Evolutionary conservation across 441 rosid genomes (phyloP).

Genomic region (Isatis lusitanica): DNA sequence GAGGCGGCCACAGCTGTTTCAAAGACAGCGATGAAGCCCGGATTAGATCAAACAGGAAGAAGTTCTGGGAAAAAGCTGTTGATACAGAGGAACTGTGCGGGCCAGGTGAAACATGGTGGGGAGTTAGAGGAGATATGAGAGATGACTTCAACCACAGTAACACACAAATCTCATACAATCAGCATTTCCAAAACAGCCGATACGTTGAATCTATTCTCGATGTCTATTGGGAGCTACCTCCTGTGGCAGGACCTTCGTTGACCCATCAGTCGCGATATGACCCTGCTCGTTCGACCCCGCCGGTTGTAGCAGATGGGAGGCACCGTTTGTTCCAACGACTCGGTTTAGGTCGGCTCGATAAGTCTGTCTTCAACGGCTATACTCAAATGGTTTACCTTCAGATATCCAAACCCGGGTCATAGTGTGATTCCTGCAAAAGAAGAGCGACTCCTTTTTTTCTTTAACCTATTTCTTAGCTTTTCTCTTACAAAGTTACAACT

Average conservation of each 20-base stretch:
- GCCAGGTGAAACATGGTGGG: constrained; percentile 91
- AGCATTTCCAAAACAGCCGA: constrained; percentile 81
- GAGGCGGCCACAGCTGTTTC: constrained; percentile 98
- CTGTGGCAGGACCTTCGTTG: constrained; percentile 88
- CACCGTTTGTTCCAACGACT: constrained; percentile 70
- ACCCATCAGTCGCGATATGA: constrained; percentile 90
- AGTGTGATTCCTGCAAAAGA: constrained; percentile 16
- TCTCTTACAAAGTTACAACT: constrained; percentile 4
- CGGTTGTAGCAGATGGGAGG: constrained; percentile 88
- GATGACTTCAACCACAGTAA: constrained; percentile 87
- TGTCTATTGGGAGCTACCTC: constrained; percentile 94
- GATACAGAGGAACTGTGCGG: constrained; percentile 80
- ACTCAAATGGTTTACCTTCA: constrained; percentile 94
- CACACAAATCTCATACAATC: constrained; percentile 54
- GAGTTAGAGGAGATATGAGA: constrained; percentile 82
- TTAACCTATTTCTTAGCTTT: constrained; percentile 20
- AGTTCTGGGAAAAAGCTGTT: constrained; percentile 97
- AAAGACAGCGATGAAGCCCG: constrained; percentile 88
- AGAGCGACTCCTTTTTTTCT: constrained; percentile 34
- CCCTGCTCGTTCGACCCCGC: constrained; percentile 74
- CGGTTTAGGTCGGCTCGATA: constrained; percentile 70
- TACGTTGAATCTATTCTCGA: constrained; percentile 77
- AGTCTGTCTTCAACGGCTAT: constrained; percentile 87
- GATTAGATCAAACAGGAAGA: constrained; percentile 77
- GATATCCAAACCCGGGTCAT: constrained; percentile 62